Percentiles rank a stretch among this genome's conserved stretches.
These are phyloP conservation scores for Tolypocladium paradoxum DNA, from an alignment of 2,329 filamentous ascomycete genomes.

Conservation along the genomic window DNA sequence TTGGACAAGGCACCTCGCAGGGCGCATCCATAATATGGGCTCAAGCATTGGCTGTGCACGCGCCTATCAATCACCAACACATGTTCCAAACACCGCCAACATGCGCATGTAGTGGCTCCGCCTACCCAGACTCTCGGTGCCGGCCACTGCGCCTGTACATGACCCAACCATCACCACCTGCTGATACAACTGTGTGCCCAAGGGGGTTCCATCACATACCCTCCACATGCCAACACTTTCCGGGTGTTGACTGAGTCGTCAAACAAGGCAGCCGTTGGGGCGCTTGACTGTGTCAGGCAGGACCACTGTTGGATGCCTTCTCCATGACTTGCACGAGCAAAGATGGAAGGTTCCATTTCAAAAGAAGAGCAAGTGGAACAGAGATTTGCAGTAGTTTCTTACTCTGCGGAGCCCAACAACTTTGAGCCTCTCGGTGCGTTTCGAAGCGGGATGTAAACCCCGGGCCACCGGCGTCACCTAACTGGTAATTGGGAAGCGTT, in stretches of 20 bases:
- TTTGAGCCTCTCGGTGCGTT: not conserved
- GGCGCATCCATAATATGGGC: not conserved
- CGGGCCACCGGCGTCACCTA: not conserved
- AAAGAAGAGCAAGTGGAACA: not conserved
- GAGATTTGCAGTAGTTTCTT: no score
- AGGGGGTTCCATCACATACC: not conserved
- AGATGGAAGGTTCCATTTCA: not conserved
- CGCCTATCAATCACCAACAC: conserved; percentile 6
- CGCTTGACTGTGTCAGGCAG: not conserved
- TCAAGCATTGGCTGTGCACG: not conserved
- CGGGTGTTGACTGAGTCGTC: not conserved
- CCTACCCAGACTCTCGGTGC: not conserved
- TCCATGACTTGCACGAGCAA: not conserved
- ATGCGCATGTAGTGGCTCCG: not conserved
- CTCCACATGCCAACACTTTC: no score
- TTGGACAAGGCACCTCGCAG: not conserved
- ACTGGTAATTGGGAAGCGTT: not conserved
- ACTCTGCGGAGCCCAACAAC: no score
- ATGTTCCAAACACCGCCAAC: conserved; percentile 2
- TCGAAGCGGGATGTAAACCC: not conserved
- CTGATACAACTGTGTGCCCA: not conserved
- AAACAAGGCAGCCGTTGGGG: not conserved
- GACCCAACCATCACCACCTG: not conserved
- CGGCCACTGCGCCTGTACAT: not conserved
- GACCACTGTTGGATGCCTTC: not conserved